Base-by-base conservation (phyloP, 1,284 basidiomycete genomes). In the Leccinum solheimii region DNA sequence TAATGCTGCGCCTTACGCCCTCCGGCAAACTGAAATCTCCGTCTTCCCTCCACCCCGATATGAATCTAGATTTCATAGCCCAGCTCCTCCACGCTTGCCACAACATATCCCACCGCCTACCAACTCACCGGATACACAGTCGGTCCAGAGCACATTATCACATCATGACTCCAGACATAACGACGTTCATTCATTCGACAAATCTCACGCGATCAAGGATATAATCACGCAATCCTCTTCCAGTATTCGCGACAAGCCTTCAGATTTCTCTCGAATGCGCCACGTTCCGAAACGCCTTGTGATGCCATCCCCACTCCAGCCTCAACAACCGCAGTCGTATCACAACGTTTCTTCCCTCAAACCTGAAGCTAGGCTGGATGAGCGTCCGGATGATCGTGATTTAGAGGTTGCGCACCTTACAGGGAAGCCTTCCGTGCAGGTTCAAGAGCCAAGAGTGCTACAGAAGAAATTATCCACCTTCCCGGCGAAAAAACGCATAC, bases 241-340 rank as follows among this genome's bases (percentile, higher is more conserved):
- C 26, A 23, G 27, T 48, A 19, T 58, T 54, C 74, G 64, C 49
- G 61, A 66, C 50, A 61, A 62, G 19, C 38, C 60, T 26, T 54
- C 58, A 23, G 66, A 65, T 16, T 74, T 71, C 0, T 72, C 68
- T 27, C 81, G 80, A 56, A 61, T 61, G 14, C 78, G 75, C 40
- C 80, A 86, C 68, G 67, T 86, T 26, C 87, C 87, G 3, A 87
- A 81, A 71, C 80, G 76, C 38, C 81, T 89, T 34, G 84, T 89
- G 38, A 89, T 89, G 87, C 87, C 87, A 50, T 72, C 84, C 6
- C 87, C 83, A 16, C 77, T 89, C 26, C 80, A 82, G 58, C 62
- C 63, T 36, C 68, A 64, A 32, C 61, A 34, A 43, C 56, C 50
- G 7, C 63, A 60, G n/a, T 49, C 56, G 34, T 60, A 63, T 45